Conservation (phyloP, 2,329 filamentous ascomycete genomes). For the Berkeleyomyces rouxiae region DNA sequence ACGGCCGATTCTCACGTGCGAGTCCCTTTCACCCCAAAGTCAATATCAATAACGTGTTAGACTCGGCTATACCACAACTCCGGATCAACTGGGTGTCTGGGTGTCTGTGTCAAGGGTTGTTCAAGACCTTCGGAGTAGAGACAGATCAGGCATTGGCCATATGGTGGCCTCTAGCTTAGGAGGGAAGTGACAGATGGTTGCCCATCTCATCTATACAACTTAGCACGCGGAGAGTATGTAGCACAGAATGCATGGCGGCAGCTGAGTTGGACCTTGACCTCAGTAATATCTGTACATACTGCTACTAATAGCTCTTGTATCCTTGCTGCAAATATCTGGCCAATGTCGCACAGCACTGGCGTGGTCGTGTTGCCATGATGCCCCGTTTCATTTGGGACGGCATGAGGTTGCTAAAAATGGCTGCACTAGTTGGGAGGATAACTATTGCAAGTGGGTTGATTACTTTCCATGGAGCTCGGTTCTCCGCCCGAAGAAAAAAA, state of each 20-base stretch:
- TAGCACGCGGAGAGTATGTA: not conserved
- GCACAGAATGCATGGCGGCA: not conserved
- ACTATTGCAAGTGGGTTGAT: not conserved
- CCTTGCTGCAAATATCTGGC: too few relatives aligned
- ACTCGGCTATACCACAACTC: not conserved
- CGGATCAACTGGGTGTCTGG: not conserved
- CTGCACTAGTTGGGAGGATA: not conserved
- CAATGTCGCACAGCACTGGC: not conserved
- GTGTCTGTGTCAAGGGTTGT: not conserved
- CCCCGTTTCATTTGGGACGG: not conserved
- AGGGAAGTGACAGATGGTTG: not conserved
- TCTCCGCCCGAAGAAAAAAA: not conserved
- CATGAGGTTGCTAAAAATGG: not conserved
- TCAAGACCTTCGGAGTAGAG: not conserved
- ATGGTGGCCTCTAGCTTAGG: not conserved
- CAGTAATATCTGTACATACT: too few relatives aligned
- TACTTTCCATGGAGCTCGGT: not conserved
- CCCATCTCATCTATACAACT: not conserved
- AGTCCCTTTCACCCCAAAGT: not conserved
- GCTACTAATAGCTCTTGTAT: too few relatives aligned
- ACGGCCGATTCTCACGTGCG: not conserved
- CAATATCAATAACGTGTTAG: not conserved
- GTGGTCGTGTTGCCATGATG: not conserved
- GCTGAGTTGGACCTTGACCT: not conserved
- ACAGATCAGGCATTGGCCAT: not conserved